Base-by-base conservation (phyloP, 2,329 filamentous ascomycete species). In the Gliomastix tumulicola region DNA sequence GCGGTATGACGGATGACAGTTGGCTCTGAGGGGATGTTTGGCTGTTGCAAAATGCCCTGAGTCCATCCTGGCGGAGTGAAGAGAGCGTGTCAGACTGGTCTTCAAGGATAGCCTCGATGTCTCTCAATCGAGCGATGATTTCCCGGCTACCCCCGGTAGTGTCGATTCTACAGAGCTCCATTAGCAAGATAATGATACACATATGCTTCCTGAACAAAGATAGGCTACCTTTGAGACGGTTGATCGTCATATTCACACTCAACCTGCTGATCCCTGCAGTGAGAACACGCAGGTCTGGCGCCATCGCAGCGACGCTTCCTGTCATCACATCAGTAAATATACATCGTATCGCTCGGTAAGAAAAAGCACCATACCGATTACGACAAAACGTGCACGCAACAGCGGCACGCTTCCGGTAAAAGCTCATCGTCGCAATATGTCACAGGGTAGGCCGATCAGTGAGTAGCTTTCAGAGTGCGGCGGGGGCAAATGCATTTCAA, bases 271-370 rank as follows among this genome's bases (percentile, higher is more conserved):
- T 53, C 51, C 7, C 48, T 20, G 21, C 50, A 53, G 17, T 50
- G 48, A 7, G 43, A 40, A 23, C 50, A 54, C 2, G 44, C 35
- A 12, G 52, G 49, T 22, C 46, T 48, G 6, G 28, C 40, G 5
- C 49, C 52, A 40, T 55, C 51, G 34, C 52, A 54, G 19, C 52
- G 44, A 4, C 52, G 51, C 39, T 55, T 54, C 19, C 50, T 55
- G 13, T 45, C 50, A 19, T 5, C 16, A 23, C 11, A 11, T 33
- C 18, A 38, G 12, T 13, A 13, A 2, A 21, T 6, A 12, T n/a
- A 10, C 6, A 17, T 9, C 38, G 28, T 30, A 25, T n/a, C n/a
- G n/a, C n/a, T n/a, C n/a, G n/a, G n/a, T n/a, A n/a, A n/a, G n/a
- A n/a, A n/a, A n/a, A n/a, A n/a, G n/a, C n/a, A n/a, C n/a, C 23